These are phyloP conservation scores for Penicillium psychrosexuale DNA, from an alignment of 2,329 filamentous ascomycete genomes.

Conservation along the genomic window DNA sequence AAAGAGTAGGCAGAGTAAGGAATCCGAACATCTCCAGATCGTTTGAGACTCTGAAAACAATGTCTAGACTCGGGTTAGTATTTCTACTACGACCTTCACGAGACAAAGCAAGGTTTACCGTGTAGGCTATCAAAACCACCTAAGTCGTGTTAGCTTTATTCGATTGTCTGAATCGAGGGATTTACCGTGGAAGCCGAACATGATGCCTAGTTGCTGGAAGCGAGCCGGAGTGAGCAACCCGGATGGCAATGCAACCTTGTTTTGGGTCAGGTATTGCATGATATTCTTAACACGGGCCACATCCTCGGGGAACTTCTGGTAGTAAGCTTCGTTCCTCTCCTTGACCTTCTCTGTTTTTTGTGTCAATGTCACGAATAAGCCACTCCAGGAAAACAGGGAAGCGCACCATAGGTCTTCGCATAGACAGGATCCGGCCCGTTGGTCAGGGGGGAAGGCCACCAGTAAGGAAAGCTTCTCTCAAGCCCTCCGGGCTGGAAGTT, in stretches of 20 bases:
- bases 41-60: conserved; percentile 65
- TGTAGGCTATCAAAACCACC: conserved; percentile 73
- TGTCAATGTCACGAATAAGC: conserved; percentile 12
- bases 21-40: conserved; percentile 76
- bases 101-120: conserved; percentile 35
- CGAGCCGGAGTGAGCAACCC: conserved; percentile 69
- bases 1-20: conserved; percentile 68
- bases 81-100: not conserved
- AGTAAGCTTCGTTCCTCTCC: conserved; percentile 74
- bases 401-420: conserved; percentile 58
- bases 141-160: conserved; percentile 23
- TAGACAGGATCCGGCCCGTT: conserved; percentile 73
- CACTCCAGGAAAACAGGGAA: not conserved
- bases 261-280: conserved; percentile 60
- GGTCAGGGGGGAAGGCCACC: conserved; percentile 77
- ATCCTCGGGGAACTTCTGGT: conserved; percentile 82
- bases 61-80: conserved; percentile 39
- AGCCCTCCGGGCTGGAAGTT: conserved; percentile 58
- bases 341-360: conserved; percentile 54
- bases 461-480: conserved; percentile 79
- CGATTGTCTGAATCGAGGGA: not conserved
- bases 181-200: conserved; percentile 70
- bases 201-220: conserved; percentile 73
- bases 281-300: conserved; percentile 64
- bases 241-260: conserved; percentile 64